Conservation (phyloP, 2,329 filamentous ascomycete genomes). For the Mariannaea sp. region DNA sequence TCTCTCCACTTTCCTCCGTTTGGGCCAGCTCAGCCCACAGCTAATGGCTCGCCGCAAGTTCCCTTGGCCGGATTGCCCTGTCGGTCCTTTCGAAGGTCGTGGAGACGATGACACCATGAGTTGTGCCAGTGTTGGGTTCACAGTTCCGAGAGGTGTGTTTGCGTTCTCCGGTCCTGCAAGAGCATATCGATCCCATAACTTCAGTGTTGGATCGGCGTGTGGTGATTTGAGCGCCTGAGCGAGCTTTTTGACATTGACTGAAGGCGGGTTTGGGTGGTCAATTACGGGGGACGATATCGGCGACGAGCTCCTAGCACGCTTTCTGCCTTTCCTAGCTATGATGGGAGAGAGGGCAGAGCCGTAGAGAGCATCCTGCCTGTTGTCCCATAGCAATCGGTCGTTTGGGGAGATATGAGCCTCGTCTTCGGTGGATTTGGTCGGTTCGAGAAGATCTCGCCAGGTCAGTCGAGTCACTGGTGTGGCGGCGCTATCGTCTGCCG, state of each 20-base stretch:
- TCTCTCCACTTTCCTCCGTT: conserved; percentile 65
- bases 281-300: conserved; percentile 69
- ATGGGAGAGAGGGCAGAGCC: conserved; percentile 52
- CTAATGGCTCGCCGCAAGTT: conserved; percentile 68
- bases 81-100: conserved; percentile 55
- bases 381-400: conserved; percentile 66
- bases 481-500: conserved; percentile 32
- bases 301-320: conserved; percentile 76
- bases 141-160: conserved; percentile 50
- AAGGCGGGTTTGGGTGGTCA: conserved; percentile 49
- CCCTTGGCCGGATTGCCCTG: conserved; percentile 47
- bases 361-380: conserved; percentile 49
- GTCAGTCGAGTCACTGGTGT: conserved; percentile 60
- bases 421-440: conserved; percentile 47
- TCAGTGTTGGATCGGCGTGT: conserved; percentile 72
- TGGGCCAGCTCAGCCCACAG: conserved; percentile 73
- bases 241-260: conserved; percentile 63
- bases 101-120: conserved; percentile 74
- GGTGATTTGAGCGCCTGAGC: conserved; percentile 67
- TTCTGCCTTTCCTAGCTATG: conserved; percentile 59
- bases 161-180: conserved; percentile 49
- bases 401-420: conserved; percentile 59
- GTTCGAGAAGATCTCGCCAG: conserved; percentile 63
- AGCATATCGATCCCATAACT: conserved; percentile 79
- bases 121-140: conserved; percentile 64